Base-by-base conservation (phyloP, 495 filamentous ascomycete species). In the Neurospora discreta region DNA sequence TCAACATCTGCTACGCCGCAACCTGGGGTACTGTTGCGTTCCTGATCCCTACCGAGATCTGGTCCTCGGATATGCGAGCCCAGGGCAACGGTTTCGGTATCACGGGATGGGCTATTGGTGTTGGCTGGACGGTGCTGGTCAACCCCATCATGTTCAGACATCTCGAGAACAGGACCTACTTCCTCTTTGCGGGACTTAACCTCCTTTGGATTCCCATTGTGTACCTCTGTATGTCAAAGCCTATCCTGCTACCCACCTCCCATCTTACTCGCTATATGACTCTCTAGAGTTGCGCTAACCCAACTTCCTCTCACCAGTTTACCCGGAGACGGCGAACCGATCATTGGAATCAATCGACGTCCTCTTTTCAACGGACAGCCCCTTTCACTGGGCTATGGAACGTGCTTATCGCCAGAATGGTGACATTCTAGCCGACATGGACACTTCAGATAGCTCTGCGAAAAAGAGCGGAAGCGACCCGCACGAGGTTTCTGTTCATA, bases 331-430 rank as follows among this genome's bases (percentile, higher is more conserved):
- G 0, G 87, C 89, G 6, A 87, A 87, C 73, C 88, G 90, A 69
- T 89, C 86, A 15, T 83, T 93, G 20, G 91, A 93, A 73, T 90
- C 92, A 76, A 90, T 92, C 81, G 90, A 92, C 73, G 83, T 82
- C 70, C 90, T 92, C 77, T 92, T 93, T 77, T 72, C 73, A 15
- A 72, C 73, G 52, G 41, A 74, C 38, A 72, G 41, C 23, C 73
- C 73, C 40, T 74, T 72, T 71, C 41, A 70, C 46, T 74, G 67
- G 73, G 68, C 72, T 38, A 74, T 74, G 73, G 73, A 74, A 39
- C 71, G 70, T 39, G 70, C 71, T 39, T 74, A 72, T 58, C 46
- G 71, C 46, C 52, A 69, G 68, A 71, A 70, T 42, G 73, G 73
- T 8, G 46, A 71, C 42, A 46, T 65, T 39, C 69, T 71, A 2